These are phyloP conservation scores for Beauveria australis DNA, from an alignment of 2,329 filamentous ascomycete species.

Conservation along the genomic window DNA sequence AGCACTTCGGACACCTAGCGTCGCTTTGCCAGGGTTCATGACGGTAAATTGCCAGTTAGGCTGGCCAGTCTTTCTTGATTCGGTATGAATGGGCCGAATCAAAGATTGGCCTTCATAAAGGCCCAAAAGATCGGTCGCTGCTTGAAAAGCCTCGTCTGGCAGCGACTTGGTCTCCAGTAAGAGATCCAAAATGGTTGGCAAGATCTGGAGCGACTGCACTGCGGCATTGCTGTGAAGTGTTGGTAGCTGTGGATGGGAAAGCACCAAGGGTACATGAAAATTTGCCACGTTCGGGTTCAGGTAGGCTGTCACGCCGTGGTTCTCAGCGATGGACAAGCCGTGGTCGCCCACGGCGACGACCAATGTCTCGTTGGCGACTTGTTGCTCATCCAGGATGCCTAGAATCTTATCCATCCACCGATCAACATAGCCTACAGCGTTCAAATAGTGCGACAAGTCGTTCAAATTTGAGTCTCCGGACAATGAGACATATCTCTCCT, in stretches of 20 bases:
- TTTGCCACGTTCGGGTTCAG: constrained; percentile 25
- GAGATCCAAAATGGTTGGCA: constrained; percentile 28
- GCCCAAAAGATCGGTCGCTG: constrained; percentile 20
- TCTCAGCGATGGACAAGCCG: constrained; percentile 24
- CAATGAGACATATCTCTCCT: constrained; percentile 18
- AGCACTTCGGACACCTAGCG: constrained; percentile 16
- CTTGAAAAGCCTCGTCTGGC: constrained; percentile 16
- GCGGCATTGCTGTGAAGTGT: constrained; percentile 22
- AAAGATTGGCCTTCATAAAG: constrained; percentile 28
- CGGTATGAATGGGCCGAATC: constrained; percentile 19
- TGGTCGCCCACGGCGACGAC: constrained; percentile 26
- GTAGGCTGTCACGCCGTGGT: constrained; percentile 21
- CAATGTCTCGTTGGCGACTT: constrained; percentile 25
- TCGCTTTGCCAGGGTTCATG: constrained; percentile 19
- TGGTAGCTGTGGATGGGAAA: constrained; percentile 26
- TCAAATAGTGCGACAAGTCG: constrained; percentile 26
- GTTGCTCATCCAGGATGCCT: constrained; percentile 22
- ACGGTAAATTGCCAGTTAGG: constrained; percentile 20
- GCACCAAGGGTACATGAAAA: constrained; percentile 23
- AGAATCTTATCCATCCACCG: constrained; percentile 24
- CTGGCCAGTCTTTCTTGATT: constrained; percentile 14
- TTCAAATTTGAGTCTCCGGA: constrained; percentile 20
- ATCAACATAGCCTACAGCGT: constrained; percentile 24
- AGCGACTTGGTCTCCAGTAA: constrained; percentile 26
- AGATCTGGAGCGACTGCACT: constrained; percentile 23